Evolutionary conservation across 2,329 filamentous ascomycete species (phyloP), one percentile per base, ranked within the genome.

Genomic region (Hymenoscyphus infarciens): DNA sequence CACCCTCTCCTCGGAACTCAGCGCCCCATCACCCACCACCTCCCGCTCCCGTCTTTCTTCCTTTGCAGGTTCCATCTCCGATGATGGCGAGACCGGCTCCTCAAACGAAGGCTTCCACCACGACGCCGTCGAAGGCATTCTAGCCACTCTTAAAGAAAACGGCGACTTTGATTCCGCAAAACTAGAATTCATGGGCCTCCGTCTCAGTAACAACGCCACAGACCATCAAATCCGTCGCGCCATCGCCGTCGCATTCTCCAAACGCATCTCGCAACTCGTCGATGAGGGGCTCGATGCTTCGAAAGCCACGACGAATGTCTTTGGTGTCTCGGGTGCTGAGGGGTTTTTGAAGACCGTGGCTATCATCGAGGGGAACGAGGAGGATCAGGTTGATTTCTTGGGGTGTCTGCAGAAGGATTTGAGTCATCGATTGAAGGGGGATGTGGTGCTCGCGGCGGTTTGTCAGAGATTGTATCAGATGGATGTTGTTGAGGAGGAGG

Each of bases 101-200:
- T 64, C 74, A 58, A 79, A 82, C 25, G 81, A 83, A 63, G 81
- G 87, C 63, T 98, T 98, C 82, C 91, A 97, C 74, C 83, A 88
- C 65, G 94, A 97, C 72, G 94, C 94, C 29, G 90, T 94, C 2
- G 82, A 87, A 67, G 94, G 91, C 64, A 84, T 98, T n/a, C 83
- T 93, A 65, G 93, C 97, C 71, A 90, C 92, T 27, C 82, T 98
- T 52, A 88, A 89, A 59, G 89, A 87, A 25, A 84, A 85, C 15
- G 85, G 87, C 11, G 91, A 96, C 73, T 95, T 96, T 67, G 93
- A 97, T 71, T 82, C 81, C 2, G 45, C 86, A 57, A 92, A 94
- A 74, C 84, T 98, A 38, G 95, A 99, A 75, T 90, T 99, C 66
- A 96, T 93, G 80, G 91, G 92, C 56, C 82, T 98, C n/a, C 89